Conservation (phyloP, 768 basidiomycete species). For the Lactifluus subvellereus region DNA sequence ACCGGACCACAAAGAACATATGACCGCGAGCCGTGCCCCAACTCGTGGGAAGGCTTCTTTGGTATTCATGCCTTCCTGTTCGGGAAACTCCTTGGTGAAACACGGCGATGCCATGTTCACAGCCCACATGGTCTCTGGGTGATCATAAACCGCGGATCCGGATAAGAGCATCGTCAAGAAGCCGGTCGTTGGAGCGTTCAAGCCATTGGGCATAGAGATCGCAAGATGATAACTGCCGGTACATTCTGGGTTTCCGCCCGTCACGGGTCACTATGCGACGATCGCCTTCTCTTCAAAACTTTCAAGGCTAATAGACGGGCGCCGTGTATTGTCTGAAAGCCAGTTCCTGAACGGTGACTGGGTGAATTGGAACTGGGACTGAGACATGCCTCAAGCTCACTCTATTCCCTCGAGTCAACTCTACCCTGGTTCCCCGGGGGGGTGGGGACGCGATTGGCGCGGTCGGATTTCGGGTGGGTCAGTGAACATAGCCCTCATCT, state of each 20-base stretch:
- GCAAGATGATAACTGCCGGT: too few relatives aligned
- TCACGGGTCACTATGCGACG: neutral
- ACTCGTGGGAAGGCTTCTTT: neutral
- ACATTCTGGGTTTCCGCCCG: neutral
- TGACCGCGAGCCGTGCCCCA: neutral
- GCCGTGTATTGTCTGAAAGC: too few relatives aligned
- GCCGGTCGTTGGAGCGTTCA: too few relatives aligned
- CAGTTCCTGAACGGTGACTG: neutral
- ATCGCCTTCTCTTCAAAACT: neutral
- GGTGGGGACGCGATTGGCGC: too few relatives aligned
- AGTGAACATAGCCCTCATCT: too few relatives aligned
- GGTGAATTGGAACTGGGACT: neutral
- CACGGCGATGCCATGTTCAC: neutral
- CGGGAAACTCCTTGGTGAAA: neutral
- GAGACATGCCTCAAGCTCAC: too few relatives aligned
- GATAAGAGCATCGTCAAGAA: neutral
- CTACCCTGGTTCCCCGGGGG: too few relatives aligned
- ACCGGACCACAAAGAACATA: neutral
- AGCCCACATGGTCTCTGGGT: neutral
- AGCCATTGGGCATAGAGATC: too few relatives aligned
- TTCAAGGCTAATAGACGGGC: neutral
- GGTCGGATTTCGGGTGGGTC: too few relatives aligned
- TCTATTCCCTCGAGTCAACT: too few relatives aligned
- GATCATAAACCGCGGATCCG: neutral
- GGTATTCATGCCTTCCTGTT: conserved; percentile 8